Base-by-base conservation (phyloP, 2,329 filamentous ascomycete genomes). In the Pyrenophora tritici-repentis region DNA sequence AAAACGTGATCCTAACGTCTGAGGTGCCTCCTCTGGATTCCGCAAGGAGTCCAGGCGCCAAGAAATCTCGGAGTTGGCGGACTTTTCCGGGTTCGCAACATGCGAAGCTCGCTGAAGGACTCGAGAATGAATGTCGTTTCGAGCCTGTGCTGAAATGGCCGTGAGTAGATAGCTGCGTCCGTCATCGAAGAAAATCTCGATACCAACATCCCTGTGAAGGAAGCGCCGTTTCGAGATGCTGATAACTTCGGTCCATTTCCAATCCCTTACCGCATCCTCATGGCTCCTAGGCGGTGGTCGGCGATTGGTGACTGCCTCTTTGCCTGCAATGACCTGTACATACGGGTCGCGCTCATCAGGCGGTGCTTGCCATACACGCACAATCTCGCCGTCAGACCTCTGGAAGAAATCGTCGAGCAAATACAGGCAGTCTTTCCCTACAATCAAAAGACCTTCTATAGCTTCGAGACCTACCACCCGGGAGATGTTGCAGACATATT, bases 131-230 rank as follows among this genome's bases (percentile, higher is more conserved):
- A 99, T 79, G 50, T 93, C 89, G 67, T 99, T 91, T 55, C 94
- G 84, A 32, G 86, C 79, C 26, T 78, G 76, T 0, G 88, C 82
- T 31, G 88, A 91, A 50, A 91, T 88, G 3, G 91, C 86, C 0
- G 93, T 97, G 50, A 99, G 75, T 13, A 99, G 80, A 70, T 97
- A 99, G 75, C 94, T 99, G 48, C 91, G 87, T 1, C 94, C 94
- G 69, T 99, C 95, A 0, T 91, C 92, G 70, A 99, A 99, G 77
- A 99, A 99, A 2, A 97, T 84, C 69, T 99, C 94, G n/a, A 97
- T 86, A 0, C 91, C 91, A 10, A 99, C 94, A 67, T 99, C 93
- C 20, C 94, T 87, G 74, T 97, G 96, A 3, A 99, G 77, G 72
- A 97, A 99, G 6, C 93, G 87, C 16, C 95, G 86, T 73, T 99